These are phyloP conservation scores for Penicillium frequentans DNA, from an alignment of 2,329 filamentous ascomycete genomes.

Conservation along the genomic window DNA sequence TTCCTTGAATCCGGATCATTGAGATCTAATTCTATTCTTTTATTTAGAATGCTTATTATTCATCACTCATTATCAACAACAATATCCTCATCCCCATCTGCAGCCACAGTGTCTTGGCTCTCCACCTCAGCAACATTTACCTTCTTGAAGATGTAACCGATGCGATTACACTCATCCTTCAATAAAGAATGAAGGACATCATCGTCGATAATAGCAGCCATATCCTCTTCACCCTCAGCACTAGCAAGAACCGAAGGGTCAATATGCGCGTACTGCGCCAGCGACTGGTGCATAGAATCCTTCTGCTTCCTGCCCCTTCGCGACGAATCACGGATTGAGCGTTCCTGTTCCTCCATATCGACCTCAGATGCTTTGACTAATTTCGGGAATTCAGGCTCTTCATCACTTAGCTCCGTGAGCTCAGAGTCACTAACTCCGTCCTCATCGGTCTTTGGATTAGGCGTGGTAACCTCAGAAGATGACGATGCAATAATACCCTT, in stretches of 20 bases:
- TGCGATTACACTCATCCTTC: slow-evolving; percentile 39
- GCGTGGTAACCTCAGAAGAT: slow-evolving; percentile 11
- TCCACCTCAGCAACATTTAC: slow-evolving; percentile 25
- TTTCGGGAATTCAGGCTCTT: slow-evolving; percentile 30
- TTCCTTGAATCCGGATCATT: neutral
- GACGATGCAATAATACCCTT: slow-evolving; percentile 38
- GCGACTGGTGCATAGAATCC: slow-evolving; percentile 43
- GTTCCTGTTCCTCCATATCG: slow-evolving; percentile 37
- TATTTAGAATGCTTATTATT: neutral
- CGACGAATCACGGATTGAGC: slow-evolving; percentile 23
- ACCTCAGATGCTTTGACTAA: slow-evolving; percentile 44
- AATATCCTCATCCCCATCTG: no score
- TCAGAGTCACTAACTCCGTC: slow-evolving; percentile 10
- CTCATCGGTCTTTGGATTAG: slow-evolving; percentile 3
- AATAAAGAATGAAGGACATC: slow-evolving; percentile 37
- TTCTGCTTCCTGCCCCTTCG: slow-evolving; percentile 23
- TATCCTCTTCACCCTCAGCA: slow-evolving; percentile 14
- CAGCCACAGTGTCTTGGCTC: neutral
- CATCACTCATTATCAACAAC: neutral
- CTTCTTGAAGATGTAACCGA: slow-evolving; percentile 44
- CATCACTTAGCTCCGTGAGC: slow-evolving; percentile 12
- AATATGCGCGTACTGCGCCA: slow-evolving; percentile 46
- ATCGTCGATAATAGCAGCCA: slow-evolving; percentile 31
- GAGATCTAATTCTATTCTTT: neutral
- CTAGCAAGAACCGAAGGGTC: slow-evolving; percentile 34